Evolutionary conservation across 2,329 filamentous ascomycete genomes (phyloP), one percentile per base, ranked within the genome.

Genomic region (Aureobasidium subglaciale): DNA sequence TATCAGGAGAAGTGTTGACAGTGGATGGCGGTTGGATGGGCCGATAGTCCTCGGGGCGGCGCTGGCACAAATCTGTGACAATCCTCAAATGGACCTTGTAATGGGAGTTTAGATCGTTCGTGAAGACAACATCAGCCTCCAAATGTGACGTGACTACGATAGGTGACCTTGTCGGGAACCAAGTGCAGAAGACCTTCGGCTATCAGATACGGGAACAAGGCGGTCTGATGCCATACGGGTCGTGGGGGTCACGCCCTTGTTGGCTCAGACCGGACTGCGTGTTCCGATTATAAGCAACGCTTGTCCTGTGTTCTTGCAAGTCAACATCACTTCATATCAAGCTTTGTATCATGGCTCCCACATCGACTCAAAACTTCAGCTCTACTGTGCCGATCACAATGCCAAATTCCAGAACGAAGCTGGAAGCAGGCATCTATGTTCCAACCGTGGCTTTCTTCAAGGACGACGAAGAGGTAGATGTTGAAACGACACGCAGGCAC

Each of bases 21-120:
- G 88, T 96, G 41, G 91, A 96, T 70, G 90, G 90, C 9, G 90
- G 90, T 9, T 96, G 89, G 89, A 93, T 95, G 88, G 89, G 87
- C 24, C 48, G 48, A 41, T 53, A 25, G 1, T 77, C 88, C 75
- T 93, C 13, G 22, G 22, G 9, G 16, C 15, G 20, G 16, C 35
- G 10, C 13, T n/a, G n/a, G n/a, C n/a, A n/a, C n/a, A n/a, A n/a
- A n/a, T n/a, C n/a, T n/a, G n/a, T n/a, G n/a, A n/a, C n/a, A n/a
- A n/a, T n/a, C n/a, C n/a, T n/a, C n/a, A n/a, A n/a, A n/a, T n/a
- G n/a, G n/a, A n/a, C n/a, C n/a, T n/a, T n/a, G n/a, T n/a, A n/a
- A n/a, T n/a, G n/a, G n/a, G n/a, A n/a, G n/a, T n/a, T n/a, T n/a
- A n/a, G n/a, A n/a, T n/a, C n/a, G n/a, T n/a, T n/a, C n/a, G n/a